phyloP scores from a whole-genome alignment of 345 rosid genomes.

The Heritiera fomes region DNA sequence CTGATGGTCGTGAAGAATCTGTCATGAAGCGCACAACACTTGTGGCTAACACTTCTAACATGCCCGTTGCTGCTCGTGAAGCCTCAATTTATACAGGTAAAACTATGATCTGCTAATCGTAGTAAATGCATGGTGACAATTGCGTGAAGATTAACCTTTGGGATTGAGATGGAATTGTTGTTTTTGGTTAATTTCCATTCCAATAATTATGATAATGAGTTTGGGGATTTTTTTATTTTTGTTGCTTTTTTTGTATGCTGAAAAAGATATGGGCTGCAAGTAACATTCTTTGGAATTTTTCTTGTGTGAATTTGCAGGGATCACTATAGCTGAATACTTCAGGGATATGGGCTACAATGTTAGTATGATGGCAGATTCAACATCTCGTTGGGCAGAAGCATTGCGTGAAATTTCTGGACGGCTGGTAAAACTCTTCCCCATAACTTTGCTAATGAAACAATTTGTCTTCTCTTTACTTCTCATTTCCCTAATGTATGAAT shows the following conservation, averaged over 20 bases:
- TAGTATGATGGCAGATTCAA: slow-evolving; percentile 99
- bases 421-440: slow-evolving; percentile 48
- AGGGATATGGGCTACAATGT: slow-evolving; percentile 99
- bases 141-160: slow-evolving; percentile 4
- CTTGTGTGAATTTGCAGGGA: slow-evolving; percentile 51
- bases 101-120: background rate
- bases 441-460: background rate
- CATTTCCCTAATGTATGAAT: background rate
- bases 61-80: slow-evolving; percentile 99
- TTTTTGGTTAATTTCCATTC: background rate
- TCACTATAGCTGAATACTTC: slow-evolving; percentile 98
- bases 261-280: background rate
- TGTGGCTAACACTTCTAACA: slow-evolving; percentile 98
- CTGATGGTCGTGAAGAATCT: slow-evolving; percentile 99
- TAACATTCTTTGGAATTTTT: slow-evolving; percentile 9
- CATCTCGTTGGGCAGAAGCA: slow-evolving; percentile 99
- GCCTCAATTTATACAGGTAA: slow-evolving; percentile 98
- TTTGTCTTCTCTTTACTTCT: background rate
- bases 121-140: background rate
- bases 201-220: background rate
- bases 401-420: slow-evolving; percentile 99
- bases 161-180: background rate
- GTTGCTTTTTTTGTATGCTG: background rate
- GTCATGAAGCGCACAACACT: slow-evolving; percentile 99
- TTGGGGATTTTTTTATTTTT: background rate